Percentiles rank a stretch among this genome's conserved stretches.
These are phyloP conservation scores for Trichosanthes cucumerina DNA, from an alignment of 306 rosid species.

Conservation along the genomic window DNA sequence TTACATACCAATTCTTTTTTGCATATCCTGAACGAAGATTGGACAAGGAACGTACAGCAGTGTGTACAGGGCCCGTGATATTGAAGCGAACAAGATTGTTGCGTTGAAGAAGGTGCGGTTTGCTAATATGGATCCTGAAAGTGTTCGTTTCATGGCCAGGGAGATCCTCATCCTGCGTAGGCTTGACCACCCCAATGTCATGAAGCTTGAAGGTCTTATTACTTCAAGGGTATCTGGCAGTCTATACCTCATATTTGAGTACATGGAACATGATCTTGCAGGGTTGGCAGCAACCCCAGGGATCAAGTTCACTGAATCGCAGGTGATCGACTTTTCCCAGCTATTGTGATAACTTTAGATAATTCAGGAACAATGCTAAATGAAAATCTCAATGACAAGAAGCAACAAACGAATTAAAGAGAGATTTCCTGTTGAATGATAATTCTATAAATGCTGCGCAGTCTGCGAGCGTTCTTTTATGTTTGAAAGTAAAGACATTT, in stretches of 20 bases:
- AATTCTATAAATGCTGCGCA: neutral
- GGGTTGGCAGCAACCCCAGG: constrained; percentile 54
- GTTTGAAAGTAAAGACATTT: neutral
- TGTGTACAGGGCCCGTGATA: constrained; percentile 75
- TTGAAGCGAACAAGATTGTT: constrained; percentile 58
- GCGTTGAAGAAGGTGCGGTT: constrained; percentile 84
- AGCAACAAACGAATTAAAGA: neutral
- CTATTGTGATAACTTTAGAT: neutral
- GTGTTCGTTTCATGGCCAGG: constrained; percentile 83
- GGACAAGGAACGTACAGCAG: constrained; percentile 94
- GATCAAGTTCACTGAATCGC: constrained; percentile 57
- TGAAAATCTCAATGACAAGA: neutral
- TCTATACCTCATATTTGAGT: constrained; percentile 74
- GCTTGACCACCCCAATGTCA: constrained; percentile 86
- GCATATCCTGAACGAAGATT: constrained; percentile 31
- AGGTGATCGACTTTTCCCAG: constrained; percentile 30
- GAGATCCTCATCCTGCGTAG: constrained; percentile 59
- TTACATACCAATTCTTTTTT: neutral
- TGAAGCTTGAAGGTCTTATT: constrained; percentile 84
- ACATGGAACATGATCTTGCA: constrained; percentile 84
- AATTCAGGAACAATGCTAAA: neutral
- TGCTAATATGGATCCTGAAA: constrained; percentile 76
- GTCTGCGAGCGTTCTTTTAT: neutral
- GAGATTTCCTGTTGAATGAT: neutral
- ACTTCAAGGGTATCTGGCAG: constrained; percentile 78